Base-by-base conservation (phyloP, 176 grass and related monocot species). In the Musa schizocarpa region DNA sequence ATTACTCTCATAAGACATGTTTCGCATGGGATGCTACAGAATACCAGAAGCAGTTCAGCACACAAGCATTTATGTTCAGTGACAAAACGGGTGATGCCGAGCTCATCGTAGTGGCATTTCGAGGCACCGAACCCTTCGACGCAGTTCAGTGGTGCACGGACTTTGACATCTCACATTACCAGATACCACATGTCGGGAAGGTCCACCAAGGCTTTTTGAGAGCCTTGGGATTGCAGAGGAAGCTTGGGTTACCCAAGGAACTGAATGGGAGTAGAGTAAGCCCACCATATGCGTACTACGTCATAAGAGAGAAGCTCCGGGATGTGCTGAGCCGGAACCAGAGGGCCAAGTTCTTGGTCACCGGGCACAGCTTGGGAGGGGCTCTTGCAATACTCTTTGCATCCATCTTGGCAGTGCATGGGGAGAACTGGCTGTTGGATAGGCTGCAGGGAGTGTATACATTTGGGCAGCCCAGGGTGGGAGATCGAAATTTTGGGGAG, bases 361-460 rank as follows among this genome's bases (percentile, higher is more conserved):
- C 93, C 1, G 90, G 93, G 9, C 90, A 97, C 76, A 97, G 90
- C 88, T 81, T 93, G 43, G 88, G 93, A 53, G 93, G 84, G 65
- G 93, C 89, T 50, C 84, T 97, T 9, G 93, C 90, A 14, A 77
- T 92, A 27, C 72, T 93, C 29, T 92, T 96, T 79, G 83, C 93
- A 53, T 68, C 85, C 34, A 54, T 90, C 0, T 83, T 96, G 48
- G 85, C 85, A 56, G 14, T 87, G 53, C 90, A 97, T 54, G 0
- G 50, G 52, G 88, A 91, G 63, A 63, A 70, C 1, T 51, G 11
- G 27, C 5, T 97, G 68, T 75, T 93, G 68, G 53, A 54, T 0
- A 68, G 71, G 83, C 62, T 97, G 48, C 43, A 71, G 1, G 90
- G 90, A 8, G 87, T 96, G 76, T 96, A 92, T 73, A 96, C 93